Percentiles rank a stretch among this genome's conserved stretches.
phyloP scores from a whole-genome alignment of 202 grass and related monocot genomes.

The Musa balbisiana region DNA sequence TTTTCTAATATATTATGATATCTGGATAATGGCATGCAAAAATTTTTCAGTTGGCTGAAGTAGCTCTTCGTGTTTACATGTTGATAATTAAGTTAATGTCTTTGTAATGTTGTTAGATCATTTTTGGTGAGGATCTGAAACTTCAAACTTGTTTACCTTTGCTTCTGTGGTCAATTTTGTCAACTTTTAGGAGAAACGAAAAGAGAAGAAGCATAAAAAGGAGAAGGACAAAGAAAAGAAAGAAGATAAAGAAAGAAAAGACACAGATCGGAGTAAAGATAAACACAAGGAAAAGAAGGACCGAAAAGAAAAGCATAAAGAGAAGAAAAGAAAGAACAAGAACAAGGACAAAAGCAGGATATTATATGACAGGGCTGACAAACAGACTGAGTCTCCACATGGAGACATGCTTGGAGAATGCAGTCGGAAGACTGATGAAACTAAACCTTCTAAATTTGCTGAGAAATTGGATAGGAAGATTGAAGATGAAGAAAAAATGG shows the following conservation, averaged over 20 bases:
- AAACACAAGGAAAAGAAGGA: slow-evolving; percentile 20
- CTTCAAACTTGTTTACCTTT: not conserved
- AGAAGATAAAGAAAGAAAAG: slow-evolving; percentile 16
- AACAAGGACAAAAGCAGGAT: not conserved
- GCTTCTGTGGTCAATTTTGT: not conserved
- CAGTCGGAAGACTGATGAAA: not conserved
- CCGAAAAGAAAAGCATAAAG: slow-evolving; percentile 10
- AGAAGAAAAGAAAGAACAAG: not conserved
- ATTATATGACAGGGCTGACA: not conserved
- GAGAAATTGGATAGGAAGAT: slow-evolving; percentile 10
- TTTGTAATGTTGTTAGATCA: not conserved
- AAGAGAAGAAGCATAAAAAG: slow-evolving; percentile 18
- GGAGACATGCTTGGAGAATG: slow-evolving; percentile 7
- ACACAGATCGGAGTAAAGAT: slow-evolving; percentile 13
- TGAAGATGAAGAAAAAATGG: slow-evolving; percentile 7
- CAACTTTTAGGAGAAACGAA: slow-evolving; percentile 10
- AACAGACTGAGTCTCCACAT: not conserved
- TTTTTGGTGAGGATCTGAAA: not conserved
- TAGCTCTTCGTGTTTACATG: not conserved
- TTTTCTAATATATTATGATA: not conserved
- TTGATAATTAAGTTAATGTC: not conserved
- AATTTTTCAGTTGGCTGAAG: not conserved
- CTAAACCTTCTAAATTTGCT: slow-evolving; percentile 1
- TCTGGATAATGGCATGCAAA: not conserved
- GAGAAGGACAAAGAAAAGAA: slow-evolving; percentile 7